Evolutionary conservation across 768 basidiomycete genomes (phyloP), one percentile per base, ranked within the genome.

Genomic region (Termitomyces sp.): DNA sequence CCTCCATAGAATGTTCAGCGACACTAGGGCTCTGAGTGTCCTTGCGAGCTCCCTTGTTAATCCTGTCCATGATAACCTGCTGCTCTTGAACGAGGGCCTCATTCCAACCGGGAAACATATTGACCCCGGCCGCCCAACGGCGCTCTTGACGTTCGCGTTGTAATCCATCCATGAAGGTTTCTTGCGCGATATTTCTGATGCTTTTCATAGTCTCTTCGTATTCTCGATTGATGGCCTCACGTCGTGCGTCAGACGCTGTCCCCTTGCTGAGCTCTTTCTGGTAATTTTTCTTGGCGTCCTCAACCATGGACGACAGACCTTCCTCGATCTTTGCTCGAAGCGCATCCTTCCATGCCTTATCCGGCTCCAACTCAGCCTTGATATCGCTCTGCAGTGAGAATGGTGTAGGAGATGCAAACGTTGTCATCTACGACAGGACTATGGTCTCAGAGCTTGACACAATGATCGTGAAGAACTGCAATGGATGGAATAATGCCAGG

Each of bases 221-320:
- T 40, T 82, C 76, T 0, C 65, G 53, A 9, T 62, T 63, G 36
- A 81, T 64, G n/a, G 67, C 70, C 14, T 77, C 69, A 6, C 77
- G 69, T 22, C 56, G 63, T 22, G 65, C 63, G 24, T 52, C 52
- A 14, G 65, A 71, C 18, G 73, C 63, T 66, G 79, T 60, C 56
- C 68, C 64, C 69, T 77, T 69, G 65, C 75, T 74, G 14, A 90
- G 72, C 66, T 83, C 78, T 16, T 72, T 68, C 36, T 82, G 76
- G 38, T 82, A 69, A 57, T 80, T 82, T 57, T 82, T 77, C 70
- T 84, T 84, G 20, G 88, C 82, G 58, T 87, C 87, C 55, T 84
- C 78, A 59, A 87, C 66, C 73, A 80, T 76, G 32, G 65, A 55
- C 50, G 67, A 55, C 22, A 77, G 65, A 8, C 71, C 72, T 2